Base-by-base conservation (phyloP, 768 basidiomycete genomes). In the Crucibulum laeve region DNA sequence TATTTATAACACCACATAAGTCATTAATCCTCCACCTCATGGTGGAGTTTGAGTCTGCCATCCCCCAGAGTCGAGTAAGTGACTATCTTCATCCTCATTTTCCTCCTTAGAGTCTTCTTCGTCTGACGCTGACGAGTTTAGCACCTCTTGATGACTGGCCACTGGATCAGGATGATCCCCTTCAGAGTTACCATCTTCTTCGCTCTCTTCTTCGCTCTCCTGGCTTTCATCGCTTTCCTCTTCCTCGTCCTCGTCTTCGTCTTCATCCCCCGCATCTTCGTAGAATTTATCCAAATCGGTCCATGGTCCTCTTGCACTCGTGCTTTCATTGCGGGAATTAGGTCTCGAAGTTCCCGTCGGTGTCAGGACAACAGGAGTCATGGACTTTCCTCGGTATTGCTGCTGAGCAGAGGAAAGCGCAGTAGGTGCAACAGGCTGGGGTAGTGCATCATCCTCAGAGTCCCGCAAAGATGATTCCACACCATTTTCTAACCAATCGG, bases 401-500 rank as follows among this genome's bases (percentile, higher is more conserved):
- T 21, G 23, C 48, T 48, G 53, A 47, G 33, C 19, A 42, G 58
- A 76, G 51, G 70, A 71, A 34, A 77, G 63, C 1, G 74, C 70
- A 25, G 65, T 59, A 3, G 64, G 55, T 14, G 55, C 61, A 30
- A 64, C 63, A 15, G 61, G 56, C 5, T 55, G 57, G 17, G 65
- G 59, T 24, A 62, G 55, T 1, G 51, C 51, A 44, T 85, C 84
- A 7, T 84, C 82, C 36, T 74, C 77, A 15, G 67, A 70, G 47
- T 91, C 85, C 45, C 94, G 76, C 44, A 97, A 63, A 0, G 76
- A 70, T 1, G 87, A 66, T 51, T 92, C 89, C 3, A 89, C 89
- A 0, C 91, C 92, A 43, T 79, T 72, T 60, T 94, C 91, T 4
- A 87, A 71, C 94, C 94, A 96, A 53, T 91, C 90, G 0, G 91